Evolutionary conservation across 2,329 filamentous ascomycete genomes (phyloP).

Genomic region (Penicillium sp.): DNA sequence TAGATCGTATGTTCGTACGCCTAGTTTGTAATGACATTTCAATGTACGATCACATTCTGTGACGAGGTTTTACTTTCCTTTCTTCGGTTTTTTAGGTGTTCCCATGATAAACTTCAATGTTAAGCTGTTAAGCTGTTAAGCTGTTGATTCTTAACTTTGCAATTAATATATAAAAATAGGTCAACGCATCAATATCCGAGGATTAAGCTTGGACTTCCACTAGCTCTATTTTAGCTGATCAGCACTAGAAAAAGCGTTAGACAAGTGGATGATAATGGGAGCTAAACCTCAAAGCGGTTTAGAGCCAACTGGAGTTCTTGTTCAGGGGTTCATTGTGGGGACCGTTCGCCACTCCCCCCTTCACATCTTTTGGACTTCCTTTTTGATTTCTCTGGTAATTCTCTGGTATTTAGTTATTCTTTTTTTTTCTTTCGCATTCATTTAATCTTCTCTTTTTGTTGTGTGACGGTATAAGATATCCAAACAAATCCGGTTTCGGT

Average conservation of each 20-base stretch:
- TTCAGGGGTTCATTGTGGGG: constrained; percentile 3
- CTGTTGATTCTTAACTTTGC: neutral
- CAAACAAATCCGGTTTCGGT: neutral
- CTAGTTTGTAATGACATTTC: neutral
- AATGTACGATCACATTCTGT: neutral
- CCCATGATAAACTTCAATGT: neutral
- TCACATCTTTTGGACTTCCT: neutral
- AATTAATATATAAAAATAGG: too few species aligned
- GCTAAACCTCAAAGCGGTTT: neutral
- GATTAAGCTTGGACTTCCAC: neutral
- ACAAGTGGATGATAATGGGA: neutral
- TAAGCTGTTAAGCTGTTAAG: neutral
- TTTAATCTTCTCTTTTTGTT: neutral
- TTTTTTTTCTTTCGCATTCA: neutral
- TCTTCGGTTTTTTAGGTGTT: neutral
- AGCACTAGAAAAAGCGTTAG: neutral
- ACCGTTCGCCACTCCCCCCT: neutral
- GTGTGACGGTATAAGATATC: neutral
- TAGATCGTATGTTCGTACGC: neutral
- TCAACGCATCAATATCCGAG: neutral
- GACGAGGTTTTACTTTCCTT: neutral
- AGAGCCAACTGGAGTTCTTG: neutral
- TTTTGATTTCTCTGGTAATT: too few species aligned
- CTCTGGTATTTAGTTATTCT: neutral
- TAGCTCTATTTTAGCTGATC: constrained; percentile 5